Evolutionary conservation across 805 yeast species (phyloP).

Genomic region (Saccharomyces paradoxus): DNA sequence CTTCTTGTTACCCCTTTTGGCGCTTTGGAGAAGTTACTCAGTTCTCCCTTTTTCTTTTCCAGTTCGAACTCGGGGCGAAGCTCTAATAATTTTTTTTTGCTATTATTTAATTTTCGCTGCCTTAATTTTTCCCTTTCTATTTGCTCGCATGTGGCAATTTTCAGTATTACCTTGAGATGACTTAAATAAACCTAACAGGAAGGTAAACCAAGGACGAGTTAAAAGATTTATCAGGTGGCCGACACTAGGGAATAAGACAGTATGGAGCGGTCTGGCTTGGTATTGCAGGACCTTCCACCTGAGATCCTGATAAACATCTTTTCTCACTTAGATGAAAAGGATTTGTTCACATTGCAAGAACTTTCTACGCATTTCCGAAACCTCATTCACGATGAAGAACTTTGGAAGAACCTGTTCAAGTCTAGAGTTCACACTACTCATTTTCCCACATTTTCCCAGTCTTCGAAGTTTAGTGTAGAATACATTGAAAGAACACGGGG

Average conservation of each 20-base stretch:
- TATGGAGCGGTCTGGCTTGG: constrained; percentile 40
- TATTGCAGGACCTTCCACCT: constrained; percentile 83
- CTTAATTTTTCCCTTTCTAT: not conserved
- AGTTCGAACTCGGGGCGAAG: not conserved
- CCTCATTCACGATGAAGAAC: constrained; percentile 34
- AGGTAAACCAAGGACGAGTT: not conserved
- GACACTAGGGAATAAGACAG: not conserved
- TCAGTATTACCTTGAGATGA: not conserved
- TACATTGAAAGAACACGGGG: constrained; percentile 25
- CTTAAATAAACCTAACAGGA: not conserved
- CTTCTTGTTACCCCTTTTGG: not conserved
- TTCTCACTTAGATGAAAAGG: constrained; percentile 32
- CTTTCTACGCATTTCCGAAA: constrained; percentile 25
- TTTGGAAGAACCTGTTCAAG: constrained; percentile 35
- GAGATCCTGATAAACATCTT: constrained; percentile 33
- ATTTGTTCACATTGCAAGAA: constrained; percentile 28
- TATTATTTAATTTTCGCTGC: not conserved
- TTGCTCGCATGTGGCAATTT: not conserved
- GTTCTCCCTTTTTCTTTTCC: not conserved
- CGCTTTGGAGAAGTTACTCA: not conserved
- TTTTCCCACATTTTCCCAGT: constrained; percentile 34
- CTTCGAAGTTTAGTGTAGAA: constrained; percentile 31
- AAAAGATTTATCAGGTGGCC: not conserved
- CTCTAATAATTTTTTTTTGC: not conserved
- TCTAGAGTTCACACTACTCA: constrained; percentile 22